Percentiles rank a stretch among this genome's conserved stretches.
Conservation (phyloP, 805 yeast species). For the Ogataea methylovora region DNA sequence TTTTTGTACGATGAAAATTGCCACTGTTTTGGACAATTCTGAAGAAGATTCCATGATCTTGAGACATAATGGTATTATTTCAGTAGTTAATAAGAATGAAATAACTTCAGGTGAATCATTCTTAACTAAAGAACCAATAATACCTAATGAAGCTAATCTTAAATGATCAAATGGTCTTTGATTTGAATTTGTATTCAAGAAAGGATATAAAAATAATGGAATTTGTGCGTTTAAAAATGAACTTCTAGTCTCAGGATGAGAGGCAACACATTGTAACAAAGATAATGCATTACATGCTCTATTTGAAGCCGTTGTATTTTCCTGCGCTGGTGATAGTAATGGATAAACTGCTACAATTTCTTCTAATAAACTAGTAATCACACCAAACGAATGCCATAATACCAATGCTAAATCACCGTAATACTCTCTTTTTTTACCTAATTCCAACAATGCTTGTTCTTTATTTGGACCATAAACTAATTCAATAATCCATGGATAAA, state of each 20-base stretch:
- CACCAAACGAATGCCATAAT: conserved; percentile 94
- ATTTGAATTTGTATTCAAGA: conserved; percentile 83
- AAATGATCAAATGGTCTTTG: conserved; percentile 91
- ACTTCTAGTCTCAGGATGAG: conserved; percentile 84
- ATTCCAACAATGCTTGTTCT: conserved; percentile 85
- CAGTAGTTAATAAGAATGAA: conserved; percentile 86
- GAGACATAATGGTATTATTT: conserved; percentile 89
- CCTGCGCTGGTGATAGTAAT: conserved; percentile 73
- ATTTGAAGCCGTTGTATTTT: conserved; percentile 81
- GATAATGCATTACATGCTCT: conserved; percentile 95
- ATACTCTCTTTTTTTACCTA: conserved; percentile 91
- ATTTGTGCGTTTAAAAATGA: conserved; percentile 84
- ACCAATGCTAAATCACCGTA: conserved; percentile 91
- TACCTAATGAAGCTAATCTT: conserved; percentile 89
- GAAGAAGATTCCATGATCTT: conserved; percentile 94
- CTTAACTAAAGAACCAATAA: conserved; percentile 92
- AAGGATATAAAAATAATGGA: conserved; percentile 89
- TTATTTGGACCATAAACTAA: conserved; percentile 84
- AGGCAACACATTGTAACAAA: conserved; percentile 91
- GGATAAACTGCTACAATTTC: conserved; percentile 92
- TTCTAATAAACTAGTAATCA: conserved; percentile 83
- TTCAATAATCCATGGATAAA: conserved; percentile 85
- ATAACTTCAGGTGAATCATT: conserved; percentile 95
- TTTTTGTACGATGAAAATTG: conserved; percentile 91
- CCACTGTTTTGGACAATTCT: conserved; percentile 91